Evolutionary conservation across 768 basidiomycete genomes (phyloP).

Genomic region (Hysterangium stoloniferum): DNA sequence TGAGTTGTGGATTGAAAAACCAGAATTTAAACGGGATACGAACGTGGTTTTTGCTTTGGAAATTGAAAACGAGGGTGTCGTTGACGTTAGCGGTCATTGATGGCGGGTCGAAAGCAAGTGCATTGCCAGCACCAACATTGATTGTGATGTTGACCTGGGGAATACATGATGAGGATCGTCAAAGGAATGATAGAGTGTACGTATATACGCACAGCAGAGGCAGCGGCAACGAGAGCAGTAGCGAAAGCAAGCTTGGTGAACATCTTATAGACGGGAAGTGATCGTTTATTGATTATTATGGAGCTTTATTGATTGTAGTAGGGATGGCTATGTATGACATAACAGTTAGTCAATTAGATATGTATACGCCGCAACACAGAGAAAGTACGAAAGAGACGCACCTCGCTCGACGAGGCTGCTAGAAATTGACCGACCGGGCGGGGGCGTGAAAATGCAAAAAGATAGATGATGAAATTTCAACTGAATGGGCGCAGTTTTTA

Average conservation of each 20-base stretch:
- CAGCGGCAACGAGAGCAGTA: background rate
- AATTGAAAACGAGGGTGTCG: slow-evolving; percentile 34
- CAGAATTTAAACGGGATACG: background rate
- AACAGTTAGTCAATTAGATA: background rate
- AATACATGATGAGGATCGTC: too few relatives aligned
- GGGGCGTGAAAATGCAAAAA: background rate
- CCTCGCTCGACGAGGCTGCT: slow-evolving; percentile 3
- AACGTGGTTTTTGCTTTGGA: slow-evolving; percentile 38
- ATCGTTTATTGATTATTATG: too few relatives aligned
- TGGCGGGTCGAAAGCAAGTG: slow-evolving; percentile 24
- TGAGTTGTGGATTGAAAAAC: background rate
- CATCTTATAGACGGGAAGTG: too few relatives aligned
- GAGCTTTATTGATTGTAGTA: too few relatives aligned
- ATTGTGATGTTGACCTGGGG: too few relatives aligned
- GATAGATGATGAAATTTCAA: background rate
- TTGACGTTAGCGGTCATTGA: slow-evolving; percentile 29
- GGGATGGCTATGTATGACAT: background rate
- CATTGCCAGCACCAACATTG: slow-evolving; percentile 18
- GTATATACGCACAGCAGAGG: background rate
- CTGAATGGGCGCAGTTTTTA: background rate
- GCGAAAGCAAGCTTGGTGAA: background rate
- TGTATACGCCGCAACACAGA: background rate
- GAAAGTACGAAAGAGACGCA: background rate
- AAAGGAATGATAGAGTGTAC: too few relatives aligned
- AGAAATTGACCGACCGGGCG: slow-evolving; percentile 1